phyloP scores from a whole-genome alignment of 164 flowering plant species.

The Berberis vulgaris region DNA sequence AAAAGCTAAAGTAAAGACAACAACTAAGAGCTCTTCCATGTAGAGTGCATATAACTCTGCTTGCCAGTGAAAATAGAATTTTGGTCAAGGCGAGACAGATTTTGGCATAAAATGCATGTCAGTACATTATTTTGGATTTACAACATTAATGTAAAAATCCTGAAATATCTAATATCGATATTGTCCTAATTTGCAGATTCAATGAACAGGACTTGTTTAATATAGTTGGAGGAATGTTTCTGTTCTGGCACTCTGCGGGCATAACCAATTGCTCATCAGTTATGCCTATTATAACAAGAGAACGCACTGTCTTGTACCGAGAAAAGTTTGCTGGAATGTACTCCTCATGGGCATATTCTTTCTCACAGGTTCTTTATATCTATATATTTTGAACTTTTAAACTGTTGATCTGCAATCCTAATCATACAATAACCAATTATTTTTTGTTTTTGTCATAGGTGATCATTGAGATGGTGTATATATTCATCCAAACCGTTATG shows the following conservation, averaged over 20 bases:
- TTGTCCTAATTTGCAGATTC: neutral
- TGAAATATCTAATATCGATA: no score
- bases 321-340: conserved; percentile 5
- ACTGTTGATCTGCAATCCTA: neutral
- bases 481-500: neutral
- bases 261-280: neutral
- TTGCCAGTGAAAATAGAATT: no score
- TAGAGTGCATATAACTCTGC: no score
- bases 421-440: neutral
- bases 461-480: conserved; percentile 1
- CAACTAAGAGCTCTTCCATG: no score
- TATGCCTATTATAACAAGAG: neutral
- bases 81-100: no score
- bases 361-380: neutral
- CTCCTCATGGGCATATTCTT: neutral
- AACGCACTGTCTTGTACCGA: conserved; percentile 1
- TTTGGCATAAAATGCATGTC: no score
- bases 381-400: neutral
- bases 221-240: neutral
- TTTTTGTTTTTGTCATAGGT: neutral
- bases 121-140: no score
- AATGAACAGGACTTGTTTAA: conserved; percentile 1
- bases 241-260: neutral
- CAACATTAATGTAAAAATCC: no score
- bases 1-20: no score